A percentile compares a stretch with the other conserved stretches of the same genome.
These are phyloP conservation scores for Cladophialophora bantiana DNA, from an alignment of 2,329 filamentous ascomycete species.

Conservation along the genomic window DNA sequence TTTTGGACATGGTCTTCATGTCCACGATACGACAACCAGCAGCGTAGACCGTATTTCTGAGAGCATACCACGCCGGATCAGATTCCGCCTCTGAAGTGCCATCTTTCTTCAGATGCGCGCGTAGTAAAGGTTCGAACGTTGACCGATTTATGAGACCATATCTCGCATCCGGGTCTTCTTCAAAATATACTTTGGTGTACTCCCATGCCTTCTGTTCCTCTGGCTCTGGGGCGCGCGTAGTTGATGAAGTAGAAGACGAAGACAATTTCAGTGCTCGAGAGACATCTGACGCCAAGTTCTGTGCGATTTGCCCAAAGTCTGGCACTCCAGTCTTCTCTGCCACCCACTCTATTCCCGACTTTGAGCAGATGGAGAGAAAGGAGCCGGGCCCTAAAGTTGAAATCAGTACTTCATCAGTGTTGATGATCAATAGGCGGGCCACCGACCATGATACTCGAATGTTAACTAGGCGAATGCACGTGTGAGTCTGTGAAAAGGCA, in stretches of 20 bases:
- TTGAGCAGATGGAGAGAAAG: not conserved
- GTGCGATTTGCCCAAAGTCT: not conserved
- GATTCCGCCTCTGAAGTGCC: not conserved
- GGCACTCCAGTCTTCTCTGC: not conserved
- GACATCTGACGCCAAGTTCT: not conserved
- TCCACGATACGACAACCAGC: not conserved
- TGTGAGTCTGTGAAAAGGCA: no score
- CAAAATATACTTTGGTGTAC: not conserved
- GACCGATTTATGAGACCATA: not conserved
- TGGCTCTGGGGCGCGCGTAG: not conserved
- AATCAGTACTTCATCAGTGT: no score
- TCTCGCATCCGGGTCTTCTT: not conserved
- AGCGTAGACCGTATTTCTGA: not conserved
- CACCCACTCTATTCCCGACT: not conserved
- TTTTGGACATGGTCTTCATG: no score
- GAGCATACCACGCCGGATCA: not conserved
- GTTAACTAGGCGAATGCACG: no score
- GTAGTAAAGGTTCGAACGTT: not conserved
- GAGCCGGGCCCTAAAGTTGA: not conserved
- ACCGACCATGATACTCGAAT: no score
- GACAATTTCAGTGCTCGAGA: not conserved
- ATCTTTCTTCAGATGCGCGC: not conserved
- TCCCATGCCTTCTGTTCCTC: not conserved
- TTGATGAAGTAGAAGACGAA: not conserved
- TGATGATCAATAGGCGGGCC: not conserved